Conservation (phyloP, 495 filamentous ascomycete species). For the Podospora sp. region DNA sequence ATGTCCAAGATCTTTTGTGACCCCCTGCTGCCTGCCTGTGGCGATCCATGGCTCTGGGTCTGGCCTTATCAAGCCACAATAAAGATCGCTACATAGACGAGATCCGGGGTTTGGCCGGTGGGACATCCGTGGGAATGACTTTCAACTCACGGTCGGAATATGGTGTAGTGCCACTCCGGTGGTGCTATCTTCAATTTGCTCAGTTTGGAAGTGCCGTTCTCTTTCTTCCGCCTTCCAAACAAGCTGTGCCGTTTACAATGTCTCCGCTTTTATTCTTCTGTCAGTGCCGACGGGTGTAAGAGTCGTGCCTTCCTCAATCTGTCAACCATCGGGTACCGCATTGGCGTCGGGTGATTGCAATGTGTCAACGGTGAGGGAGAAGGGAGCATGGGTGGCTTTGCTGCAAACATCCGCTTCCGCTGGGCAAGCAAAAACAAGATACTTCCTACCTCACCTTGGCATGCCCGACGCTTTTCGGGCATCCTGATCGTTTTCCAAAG, state of each 20-base stretch:
- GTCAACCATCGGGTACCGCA: conserved; percentile 4
- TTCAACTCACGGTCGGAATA: background rate
- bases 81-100: conserved; percentile 11
- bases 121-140: background rate
- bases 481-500: background rate
- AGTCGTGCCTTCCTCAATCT: background rate
- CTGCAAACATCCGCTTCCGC: conserved; percentile 12
- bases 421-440: background rate
- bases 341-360: conserved; percentile 14
- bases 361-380: conserved; percentile 6
- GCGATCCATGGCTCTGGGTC: conserved; percentile 24
- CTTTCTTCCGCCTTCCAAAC: background rate
- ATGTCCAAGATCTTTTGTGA: background rate
- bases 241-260: background rate
- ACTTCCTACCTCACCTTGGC: too few species aligned
- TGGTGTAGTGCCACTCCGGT: background rate
- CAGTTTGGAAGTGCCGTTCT: background rate
- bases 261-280: background rate
- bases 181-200: background rate
- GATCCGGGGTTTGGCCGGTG: background rate
- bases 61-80: conserved; percentile 10
- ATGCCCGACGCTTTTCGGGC: background rate
- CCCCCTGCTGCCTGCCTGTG: background rate
- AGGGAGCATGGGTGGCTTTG: background rate
- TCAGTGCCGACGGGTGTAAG: background rate